Base-by-base conservation (phyloP, 345 rosid species). In the Salix purpurea region DNA sequence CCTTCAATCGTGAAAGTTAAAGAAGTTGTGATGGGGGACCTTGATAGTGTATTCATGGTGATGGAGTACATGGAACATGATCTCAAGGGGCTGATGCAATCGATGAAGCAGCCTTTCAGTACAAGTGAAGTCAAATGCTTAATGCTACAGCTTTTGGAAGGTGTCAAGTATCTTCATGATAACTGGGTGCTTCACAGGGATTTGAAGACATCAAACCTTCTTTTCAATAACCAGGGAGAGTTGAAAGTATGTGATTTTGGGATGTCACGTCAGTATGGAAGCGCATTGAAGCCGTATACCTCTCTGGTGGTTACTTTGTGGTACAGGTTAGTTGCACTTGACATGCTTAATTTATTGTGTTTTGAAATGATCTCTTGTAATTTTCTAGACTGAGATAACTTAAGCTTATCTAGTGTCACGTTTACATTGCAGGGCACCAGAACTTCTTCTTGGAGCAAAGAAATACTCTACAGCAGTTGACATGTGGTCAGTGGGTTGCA, bases 31-130 rank as follows among this genome's bases (percentile, higher is more conserved):
- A 89, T 91, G 82, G 96, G 84, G 77, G 87, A 87, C 37, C 85
- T 65, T 48, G 86, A 90, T 73, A 84, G 82, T 78, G 88, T 95
- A 81, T 95, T 80, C 78, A 89, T 92, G 97, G 99, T 89, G 44
- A 95, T 94, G 99, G 99, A 95, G 78, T 90, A 87, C 84, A 87
- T 92, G 86, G 96, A 95, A 75, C 95, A 95, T 46, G 97, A 95
- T 79, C 86, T 92, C 19, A 90, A 86, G 86, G 89, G 87, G 42
- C 60, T 92, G 71, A 88, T 91, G 92, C 91, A 88, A 46, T 74
- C 74, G 42, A 91, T 81, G 92, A 91, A 92, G 78, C 89, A 79
- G 52, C 90, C 93, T 42, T 92, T 92, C 46, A 92, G 96, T 77
- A 89, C 90, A 64, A 92, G 97, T 82, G 97, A 92, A 82, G 93